Base-by-base conservation (phyloP, 164 flowering plant genomes). In the Aristolochia californica region DNA sequence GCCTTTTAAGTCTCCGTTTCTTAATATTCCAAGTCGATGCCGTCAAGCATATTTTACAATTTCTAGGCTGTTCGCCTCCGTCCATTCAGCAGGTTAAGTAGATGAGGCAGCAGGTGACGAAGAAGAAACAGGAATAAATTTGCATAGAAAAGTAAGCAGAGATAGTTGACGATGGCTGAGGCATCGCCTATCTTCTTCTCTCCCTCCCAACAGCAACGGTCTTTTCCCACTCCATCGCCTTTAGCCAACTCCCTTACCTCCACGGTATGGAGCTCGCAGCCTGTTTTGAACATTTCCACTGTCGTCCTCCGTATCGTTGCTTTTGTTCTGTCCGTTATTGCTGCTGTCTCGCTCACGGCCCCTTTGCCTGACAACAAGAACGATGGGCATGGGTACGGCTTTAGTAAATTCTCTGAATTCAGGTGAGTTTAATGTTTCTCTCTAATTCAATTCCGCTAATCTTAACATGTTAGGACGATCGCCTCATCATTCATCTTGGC, bases 151-250 rank as follows among this genome's bases (percentile, higher is more conserved):
- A 12, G 40, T 8, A 34, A 34, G 40, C 40, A 34, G 40, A 34
- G 7, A 2, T 34, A 34, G 40, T 11, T 50, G 26, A 26, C 26
- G 17, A 59, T 59, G 62, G 45, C 45, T 5, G 27, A 54, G 10
- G 43, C 49, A 18, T 48, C 62, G 25, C 62, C 62, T 26, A 17
- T 66, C 10, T 30, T 65, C 1, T 45, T 13, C 45, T 62, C 70
- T 27, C 71, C 66, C 4, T 45, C 61, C n/a, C 80, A 64, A 16
- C 75, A 52, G 4, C 64, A 49, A n/a, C 45, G 59, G 7, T 75
- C 74, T 18, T 75, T 77, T 1, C 45, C 62, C n/a, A 21, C 62
- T 2, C 80, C 82, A 43, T 78, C 80, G 4, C 78, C 82, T 0
- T 75, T 68, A 60, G 61, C 77, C 1, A 66, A 66, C 60, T 66